A percentile compares a stretch with the other conserved stretches of the same genome.
phyloP scores from a whole-genome alignment of 2,329 filamentous ascomycete genomes.

The Periconia sp. region DNA sequence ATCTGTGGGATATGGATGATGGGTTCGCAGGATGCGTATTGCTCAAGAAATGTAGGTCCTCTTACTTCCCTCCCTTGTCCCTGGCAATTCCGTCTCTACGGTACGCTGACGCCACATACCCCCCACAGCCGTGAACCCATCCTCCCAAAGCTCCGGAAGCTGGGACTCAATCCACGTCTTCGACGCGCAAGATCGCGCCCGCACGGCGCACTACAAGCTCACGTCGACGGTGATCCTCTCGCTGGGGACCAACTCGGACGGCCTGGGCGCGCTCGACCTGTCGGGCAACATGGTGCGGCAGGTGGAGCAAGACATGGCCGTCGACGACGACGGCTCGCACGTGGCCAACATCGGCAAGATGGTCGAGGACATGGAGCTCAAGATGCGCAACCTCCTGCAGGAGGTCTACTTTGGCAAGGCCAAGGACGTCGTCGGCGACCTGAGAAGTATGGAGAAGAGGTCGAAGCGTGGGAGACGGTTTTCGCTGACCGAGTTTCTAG shows the following conservation, averaged over 20 bases:
- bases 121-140: conserved; percentile 68
- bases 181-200: conserved; percentile 89
- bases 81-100: background rate
- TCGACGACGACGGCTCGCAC: conserved; percentile 88
- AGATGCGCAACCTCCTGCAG: conserved; percentile 97
- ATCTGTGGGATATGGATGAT: conserved; percentile 98
- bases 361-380: conserved; percentile 99
- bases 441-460: conserved; percentile 66
- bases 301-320: conserved; percentile 85
- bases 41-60: conserved; percentile 77
- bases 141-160: conserved; percentile 70
- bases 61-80: background rate
- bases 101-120: conserved; percentile 14
- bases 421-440: conserved; percentile 94
- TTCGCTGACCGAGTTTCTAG: conserved; percentile 40
- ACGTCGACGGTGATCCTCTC: conserved; percentile 96
- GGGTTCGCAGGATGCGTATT: conserved; percentile 95
- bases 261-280: conserved; percentile 83
- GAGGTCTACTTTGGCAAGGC: conserved; percentile 99
- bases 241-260: conserved; percentile 67
- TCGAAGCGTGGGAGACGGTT: conserved; percentile 4
- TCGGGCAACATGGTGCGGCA: conserved; percentile 98
- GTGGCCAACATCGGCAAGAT: conserved; percentile 89
- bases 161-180: conserved; percentile 99
- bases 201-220: conserved; percentile 94